Evolutionary conservation across 495 filamentous ascomycete species (phyloP), one percentile per base, ranked within the genome.

Genomic region (Thermothielavioides terrestris): DNA sequence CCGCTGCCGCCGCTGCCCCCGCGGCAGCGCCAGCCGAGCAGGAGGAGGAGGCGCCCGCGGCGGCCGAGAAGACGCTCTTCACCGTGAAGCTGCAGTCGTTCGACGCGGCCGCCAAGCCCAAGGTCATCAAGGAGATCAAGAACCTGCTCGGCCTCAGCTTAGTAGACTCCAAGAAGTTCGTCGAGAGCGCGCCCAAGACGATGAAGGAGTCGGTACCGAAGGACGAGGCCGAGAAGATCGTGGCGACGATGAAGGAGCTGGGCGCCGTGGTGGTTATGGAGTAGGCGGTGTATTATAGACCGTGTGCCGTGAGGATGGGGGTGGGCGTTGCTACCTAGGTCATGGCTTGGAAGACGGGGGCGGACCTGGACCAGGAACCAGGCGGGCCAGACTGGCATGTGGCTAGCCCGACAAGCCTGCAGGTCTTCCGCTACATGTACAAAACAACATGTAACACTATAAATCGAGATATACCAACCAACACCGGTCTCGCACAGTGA

Each of bases 101-200:
- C 70, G 92, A 96, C 32, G 78, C 90, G 25, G 75, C 64, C 12
- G 74, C 92, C 49, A 99, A 99, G 76, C 88, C 94, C 46, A 99
- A 99, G 81, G 74, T 99, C 50, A 99, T 99, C 75, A 99, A 99
- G 80, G 92, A 99, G 77, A 83, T 99, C 70, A 99, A 99, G 81
- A 79, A 77, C 59, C 78, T 99, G 78, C 76, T 99, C 44, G 92
- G 94, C 4, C 69, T 99, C 68, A 94, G 87, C 64, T 77, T 99
- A 70, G 92, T 99, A 58, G 92, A 99, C 70, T 95, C 89, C 73
- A 99, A 99, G 84, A 99, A 99, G 78, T 99, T 99, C 70, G 92
- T 97, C 57, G 92, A 99, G 78, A 85, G 85, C 59, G 88, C 84
- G 64, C 92, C 92, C 55, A 99, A 99, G 86, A 73, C 86, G 61